A percentile compares a stretch with the other conserved stretches of the same genome.
Conservation (phyloP, 192 early-diverging fungal species). For the Gigaspora rosea region DNA sequence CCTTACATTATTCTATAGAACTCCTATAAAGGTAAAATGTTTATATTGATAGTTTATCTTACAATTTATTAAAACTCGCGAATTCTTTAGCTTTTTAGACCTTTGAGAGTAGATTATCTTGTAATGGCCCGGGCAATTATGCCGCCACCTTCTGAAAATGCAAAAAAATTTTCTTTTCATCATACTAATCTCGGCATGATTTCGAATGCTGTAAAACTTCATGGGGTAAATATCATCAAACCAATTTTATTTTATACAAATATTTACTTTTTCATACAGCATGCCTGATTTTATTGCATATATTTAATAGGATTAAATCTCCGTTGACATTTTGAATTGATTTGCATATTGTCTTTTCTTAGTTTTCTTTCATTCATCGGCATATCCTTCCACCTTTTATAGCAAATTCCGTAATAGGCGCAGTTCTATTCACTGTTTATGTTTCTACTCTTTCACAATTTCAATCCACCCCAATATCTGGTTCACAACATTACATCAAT, state of each 20-base stretch:
- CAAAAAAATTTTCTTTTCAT: constrained; percentile 52
- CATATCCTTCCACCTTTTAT: constrained; percentile 74
- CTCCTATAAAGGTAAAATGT: constrained; percentile 56
- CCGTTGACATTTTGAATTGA: background rate
- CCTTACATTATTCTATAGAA: constrained; percentile 57
- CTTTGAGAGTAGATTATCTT: constrained; percentile 76
- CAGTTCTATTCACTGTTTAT: constrained; percentile 78
- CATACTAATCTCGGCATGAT: constrained; percentile 76
- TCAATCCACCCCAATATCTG: constrained; percentile 47
- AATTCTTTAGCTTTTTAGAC: constrained; percentile 65
- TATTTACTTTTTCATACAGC: background rate
- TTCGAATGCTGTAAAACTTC: constrained; percentile 63
- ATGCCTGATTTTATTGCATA: background rate
- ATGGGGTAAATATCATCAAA: constrained; percentile 48
- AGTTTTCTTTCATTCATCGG: constrained; percentile 57
- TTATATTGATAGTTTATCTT: background rate
- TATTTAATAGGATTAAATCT: background rate
- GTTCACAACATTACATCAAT: constrained; percentile 39
- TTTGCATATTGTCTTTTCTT: background rate
- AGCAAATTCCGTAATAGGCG: constrained; percentile 74
- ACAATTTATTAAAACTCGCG: background rate
- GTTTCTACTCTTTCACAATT: constrained; percentile 57
- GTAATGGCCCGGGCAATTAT: constrained; percentile 75
- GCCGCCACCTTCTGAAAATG: constrained; percentile 46
- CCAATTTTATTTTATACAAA: background rate